These are phyloP conservation scores for Lupinus albus DNA, from an alignment of 306 rosid genomes.

Conservation along the genomic window DNA sequence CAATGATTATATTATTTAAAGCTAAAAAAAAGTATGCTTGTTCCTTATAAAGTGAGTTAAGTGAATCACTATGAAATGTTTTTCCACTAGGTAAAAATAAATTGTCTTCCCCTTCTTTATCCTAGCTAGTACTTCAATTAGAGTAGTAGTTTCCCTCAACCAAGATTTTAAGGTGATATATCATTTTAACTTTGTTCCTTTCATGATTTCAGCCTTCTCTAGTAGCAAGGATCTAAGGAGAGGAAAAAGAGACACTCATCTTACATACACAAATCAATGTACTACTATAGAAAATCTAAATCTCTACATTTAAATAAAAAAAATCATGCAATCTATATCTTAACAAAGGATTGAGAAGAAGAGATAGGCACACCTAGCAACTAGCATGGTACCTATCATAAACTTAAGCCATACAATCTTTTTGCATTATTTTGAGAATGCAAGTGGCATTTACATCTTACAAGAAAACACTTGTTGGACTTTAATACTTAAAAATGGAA, in stretches of 20 bases:
- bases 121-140: not conserved
- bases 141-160: not conserved
- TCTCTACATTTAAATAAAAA: slow-evolving; percentile 11
- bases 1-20: no score
- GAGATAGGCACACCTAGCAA: slow-evolving; percentile 41
- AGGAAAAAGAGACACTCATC: slow-evolving; percentile 15
- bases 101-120: not conserved
- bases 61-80: no score
- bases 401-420: slow-evolving; percentile 42
- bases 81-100: not conserved
- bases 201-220: slow-evolving; percentile 14
- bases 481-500: slow-evolving; percentile 35
- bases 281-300: slow-evolving; percentile 40
- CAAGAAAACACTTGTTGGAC: slow-evolving; percentile 47
- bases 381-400: slow-evolving; percentile 40
- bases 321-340: slow-evolving; percentile 39
- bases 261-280: slow-evolving; percentile 22
- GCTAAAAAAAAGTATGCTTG: no score
- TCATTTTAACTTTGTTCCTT: slow-evolving; percentile 4
- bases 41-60: no score
- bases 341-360: slow-evolving; percentile 27
- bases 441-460: slow-evolving; percentile 42
- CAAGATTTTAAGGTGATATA: slow-evolving; percentile 3
- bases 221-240: slow-evolving; percentile 29
- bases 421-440: slow-evolving; percentile 49